Evolutionary conservation across 352 stramenopile genomes (phyloP), one percentile per base, ranked within the genome.

Genomic region (Pythium folliculosum): DNA sequence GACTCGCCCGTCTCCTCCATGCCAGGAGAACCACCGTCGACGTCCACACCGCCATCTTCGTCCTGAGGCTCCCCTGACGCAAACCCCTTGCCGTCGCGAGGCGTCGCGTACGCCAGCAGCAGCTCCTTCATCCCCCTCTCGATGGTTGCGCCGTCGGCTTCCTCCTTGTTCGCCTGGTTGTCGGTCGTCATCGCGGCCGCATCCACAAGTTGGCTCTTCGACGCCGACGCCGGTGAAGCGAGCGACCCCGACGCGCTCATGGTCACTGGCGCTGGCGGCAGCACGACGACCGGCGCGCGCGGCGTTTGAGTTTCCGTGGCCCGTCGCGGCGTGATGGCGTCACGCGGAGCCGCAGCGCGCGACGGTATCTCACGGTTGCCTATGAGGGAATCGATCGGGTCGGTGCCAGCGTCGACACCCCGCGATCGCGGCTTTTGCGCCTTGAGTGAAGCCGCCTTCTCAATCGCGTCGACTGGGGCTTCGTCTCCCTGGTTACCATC

Each of bases 101-200:
- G 27, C 3, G 21, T 59, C 37, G 60, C 68, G 50, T 84, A 67
- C 55, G 76, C 53, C 8, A 84, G 47, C 1, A 90, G 77, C n/a
- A 77, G 75, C 38, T 66, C 47, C 60, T 86, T 87, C 82, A 90
- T 90, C 63, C 85, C 74, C n/a, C 73, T 61, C 32, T 86, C 81
- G 35, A 88, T 76, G 3, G 63, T 19, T 5, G 71, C 66, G 10
- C 75, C 71, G 48, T 84, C 73, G 4, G 30, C 9, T 14, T 32
- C 21, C 25, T 83, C 63, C 47, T 47, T 56, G 2, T 7, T 40
- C 13, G 19, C 27, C 30, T 67, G 62, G 37, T 59, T 71, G 63
- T 65, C 62, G n/a, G 43, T 38, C 25, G 43, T 43, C 22, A 40
- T 61, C 0, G 35, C 30, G 1, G 44, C 49, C 21, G 32, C 45